These are phyloP conservation scores for Fusarium xylarioides DNA, from an alignment of 2,329 filamentous ascomycete genomes.

Conservation along the genomic window DNA sequence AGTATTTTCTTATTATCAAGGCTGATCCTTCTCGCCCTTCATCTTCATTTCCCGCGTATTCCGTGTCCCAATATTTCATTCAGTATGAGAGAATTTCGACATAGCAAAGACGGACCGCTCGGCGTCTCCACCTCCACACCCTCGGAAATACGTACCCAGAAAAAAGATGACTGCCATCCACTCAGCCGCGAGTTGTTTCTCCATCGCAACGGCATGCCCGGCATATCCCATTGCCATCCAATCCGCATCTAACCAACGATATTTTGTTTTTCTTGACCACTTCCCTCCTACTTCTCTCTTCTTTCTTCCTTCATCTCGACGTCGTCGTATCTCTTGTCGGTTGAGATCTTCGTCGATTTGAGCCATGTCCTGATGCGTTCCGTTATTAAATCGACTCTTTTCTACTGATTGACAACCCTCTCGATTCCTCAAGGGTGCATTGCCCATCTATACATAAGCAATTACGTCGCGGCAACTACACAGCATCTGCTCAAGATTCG, in stretches of 20 bases:
- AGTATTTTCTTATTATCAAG: no score
- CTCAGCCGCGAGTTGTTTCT: constrained; percentile 39
- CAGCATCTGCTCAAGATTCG: neutral
- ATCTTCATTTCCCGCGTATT: constrained; percentile 1
- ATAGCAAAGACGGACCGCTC: constrained; percentile 35
- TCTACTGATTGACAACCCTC: constrained; percentile 11
- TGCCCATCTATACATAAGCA: constrained; percentile 3
- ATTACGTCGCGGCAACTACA: constrained; percentile 4
- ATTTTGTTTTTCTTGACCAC: constrained; percentile 22
- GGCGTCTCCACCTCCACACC: constrained; percentile 43
- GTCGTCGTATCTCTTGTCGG: constrained; percentile 20
- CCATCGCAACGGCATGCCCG: constrained; percentile 41
- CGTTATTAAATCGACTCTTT: constrained; percentile 16
- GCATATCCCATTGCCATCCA: constrained; percentile 29
- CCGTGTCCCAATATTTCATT: neutral
- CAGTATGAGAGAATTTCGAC: constrained; percentile 42
- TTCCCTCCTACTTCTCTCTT: constrained; percentile 12
- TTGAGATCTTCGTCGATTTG: constrained; percentile 36
- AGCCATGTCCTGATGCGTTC: constrained; percentile 26
- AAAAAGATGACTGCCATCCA: constrained; percentile 33
- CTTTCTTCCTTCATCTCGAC: constrained; percentile 19
- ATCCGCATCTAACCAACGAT: constrained; percentile 3
- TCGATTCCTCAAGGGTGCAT: constrained; percentile 4
- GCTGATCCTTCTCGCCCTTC: neutral
- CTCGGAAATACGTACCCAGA: constrained; percentile 37